Percentiles rank a stretch among this genome's conserved stretches.
These are phyloP conservation scores for Rhodotorula sp. DNA, from an alignment of 1,284 basidiomycete genomes.

Conservation along the genomic window DNA sequence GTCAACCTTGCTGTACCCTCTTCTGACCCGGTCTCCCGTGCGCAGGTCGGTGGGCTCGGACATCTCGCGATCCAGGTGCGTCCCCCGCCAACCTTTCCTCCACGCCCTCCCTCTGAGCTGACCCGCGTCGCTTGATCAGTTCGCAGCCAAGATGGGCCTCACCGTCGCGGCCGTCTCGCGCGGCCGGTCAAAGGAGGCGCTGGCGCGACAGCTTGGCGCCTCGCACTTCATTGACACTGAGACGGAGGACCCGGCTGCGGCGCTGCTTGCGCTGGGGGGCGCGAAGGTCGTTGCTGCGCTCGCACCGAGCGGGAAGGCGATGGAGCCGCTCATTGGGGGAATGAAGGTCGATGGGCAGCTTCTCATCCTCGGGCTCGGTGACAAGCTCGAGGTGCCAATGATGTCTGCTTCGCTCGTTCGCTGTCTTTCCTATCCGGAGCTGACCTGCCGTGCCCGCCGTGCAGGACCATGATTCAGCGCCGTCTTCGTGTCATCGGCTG, in stretches of 20 bases:
- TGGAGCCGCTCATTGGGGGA: slow-evolving; percentile 48
- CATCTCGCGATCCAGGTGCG: slow-evolving; percentile 46
- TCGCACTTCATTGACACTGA: slow-evolving; percentile 50
- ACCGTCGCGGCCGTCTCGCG: slow-evolving; percentile 51
- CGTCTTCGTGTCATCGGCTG: slow-evolving; percentile 51
- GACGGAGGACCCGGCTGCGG: slow-evolving; percentile 47
- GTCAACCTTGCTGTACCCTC: not conserved
- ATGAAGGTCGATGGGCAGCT: slow-evolving; percentile 51
- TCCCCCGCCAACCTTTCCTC: too few relatives aligned
- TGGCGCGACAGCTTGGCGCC: slow-evolving; percentile 52
- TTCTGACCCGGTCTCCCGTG: too few relatives aligned
- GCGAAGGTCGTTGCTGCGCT: slow-evolving; percentile 43
- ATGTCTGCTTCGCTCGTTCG: not conserved
- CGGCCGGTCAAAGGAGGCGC: slow-evolving; percentile 48
- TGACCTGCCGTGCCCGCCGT: too few relatives aligned
- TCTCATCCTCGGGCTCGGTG: slow-evolving; percentile 29
- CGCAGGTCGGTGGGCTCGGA: slow-evolving; percentile 48
- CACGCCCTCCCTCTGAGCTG: too few relatives aligned
- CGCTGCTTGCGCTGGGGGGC: slow-evolving; percentile 52
- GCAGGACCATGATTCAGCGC: slow-evolving; percentile 50
- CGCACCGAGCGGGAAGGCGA: slow-evolving; percentile 50
- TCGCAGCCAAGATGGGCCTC: slow-evolving; percentile 39
- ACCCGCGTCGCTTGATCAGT: too few relatives aligned
- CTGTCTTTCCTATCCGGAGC: too few relatives aligned
- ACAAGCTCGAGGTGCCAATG: slow-evolving; percentile 11